Conservation (phyloP, 1,139 yeast genomes). For the Hansenula sp. region DNA sequence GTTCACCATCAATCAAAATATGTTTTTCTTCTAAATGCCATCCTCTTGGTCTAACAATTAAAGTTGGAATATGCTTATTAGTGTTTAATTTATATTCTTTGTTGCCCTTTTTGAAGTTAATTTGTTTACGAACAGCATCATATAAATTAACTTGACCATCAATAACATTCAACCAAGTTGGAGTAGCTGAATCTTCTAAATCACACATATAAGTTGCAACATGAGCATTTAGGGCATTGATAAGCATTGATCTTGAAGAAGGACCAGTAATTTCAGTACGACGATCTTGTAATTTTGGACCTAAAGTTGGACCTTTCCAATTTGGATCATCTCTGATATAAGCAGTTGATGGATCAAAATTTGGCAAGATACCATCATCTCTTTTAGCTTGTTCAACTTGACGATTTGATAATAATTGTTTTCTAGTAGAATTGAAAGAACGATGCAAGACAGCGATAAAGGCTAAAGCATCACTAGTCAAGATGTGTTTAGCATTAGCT, state of each 20-base stretch:
- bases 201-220: conserved; percentile 95
- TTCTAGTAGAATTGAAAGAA: conserved; percentile 59
- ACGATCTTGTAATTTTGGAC: conserved; percentile 64
- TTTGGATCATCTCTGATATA: conserved; percentile 64
- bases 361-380: conserved; percentile 54
- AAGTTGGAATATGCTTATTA: conserved; percentile 59
- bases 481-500: conserved; percentile 46
- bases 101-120: conserved; percentile 40
- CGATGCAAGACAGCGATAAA: conserved; percentile 71
- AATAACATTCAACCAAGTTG: conserved; percentile 88
- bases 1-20: conserved; percentile 65
- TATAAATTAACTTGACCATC: conserved; percentile 89
- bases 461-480: conserved; percentile 58
- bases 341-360: conserved; percentile 62
- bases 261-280: conserved; percentile 91
- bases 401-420: conserved; percentile 56
- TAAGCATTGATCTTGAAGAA: conserved; percentile 86
- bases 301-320: conserved; percentile 74
- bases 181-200: conserved; percentile 92
- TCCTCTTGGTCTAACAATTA: conserved; percentile 83
- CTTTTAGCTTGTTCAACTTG: conserved; percentile 51
- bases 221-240: conserved; percentile 84
- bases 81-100: conserved; percentile 44
- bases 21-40: conserved; percentile 82
- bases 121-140: conserved; percentile 75